Evolutionary conservation across 2,329 filamentous ascomycete species (phyloP), one percentile per base, ranked within the genome.

Genomic region (Venturia aucupariae): DNA sequence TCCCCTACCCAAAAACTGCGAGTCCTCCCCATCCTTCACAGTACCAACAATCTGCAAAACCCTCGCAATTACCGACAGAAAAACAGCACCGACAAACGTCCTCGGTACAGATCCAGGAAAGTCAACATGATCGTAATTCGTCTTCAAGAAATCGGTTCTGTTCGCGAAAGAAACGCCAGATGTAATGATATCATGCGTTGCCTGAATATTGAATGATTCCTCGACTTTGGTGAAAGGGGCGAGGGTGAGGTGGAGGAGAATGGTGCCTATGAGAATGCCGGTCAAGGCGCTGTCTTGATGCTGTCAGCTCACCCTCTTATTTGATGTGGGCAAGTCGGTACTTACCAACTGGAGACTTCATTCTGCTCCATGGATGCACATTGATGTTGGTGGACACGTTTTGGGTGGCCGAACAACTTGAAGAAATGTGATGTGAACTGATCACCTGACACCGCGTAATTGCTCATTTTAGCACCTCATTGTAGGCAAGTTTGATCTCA

Each of bases 191-290:
- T 99, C 94, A 75, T 97, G 94, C 3, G 87, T 84, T 6, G 94
- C 94, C 75, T 99, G 94, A 65, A 97, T 86, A 75, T 96, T 96
- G 83, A 99, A 97, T 0, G 93, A 97, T 76, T 99, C 94, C 75
- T 99, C 94, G 66, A 99, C 94, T 76, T 99, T 99, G 65, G 92
- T 97, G 78, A 95, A 93, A 0, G 94, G 94, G 13, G 92, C 86
- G 30, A 86, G 74, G 67, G 86, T 72, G 64, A 96, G 84, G 75
- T 96, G 90, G 64, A 89, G 64, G 65, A 89, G 74, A 69, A 90
- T 80, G 41, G 87, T 73, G 2, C 80, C 74, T 1, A 90, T 88
- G 65, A 92, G 79, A 61, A 86, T 76, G 67, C 86, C 72, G 63
- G 78, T 60, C 38, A 60, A 60, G n/a, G 35, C 59, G n/a, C 51